Base-by-base conservation (phyloP, 2,329 filamentous ascomycete species). In the Cercospora sp. region DNA sequence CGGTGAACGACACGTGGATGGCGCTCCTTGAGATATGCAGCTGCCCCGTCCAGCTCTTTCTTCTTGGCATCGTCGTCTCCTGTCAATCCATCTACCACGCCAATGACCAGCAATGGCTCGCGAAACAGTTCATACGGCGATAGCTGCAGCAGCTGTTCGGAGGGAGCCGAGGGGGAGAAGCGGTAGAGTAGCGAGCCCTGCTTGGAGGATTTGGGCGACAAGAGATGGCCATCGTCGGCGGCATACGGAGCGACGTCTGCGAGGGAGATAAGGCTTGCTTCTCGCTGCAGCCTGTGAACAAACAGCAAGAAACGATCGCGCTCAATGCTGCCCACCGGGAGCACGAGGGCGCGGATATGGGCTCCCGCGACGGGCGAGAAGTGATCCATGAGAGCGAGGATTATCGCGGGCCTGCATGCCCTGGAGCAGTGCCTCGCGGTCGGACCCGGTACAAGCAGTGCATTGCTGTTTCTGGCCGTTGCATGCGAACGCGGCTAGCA, bases 121-220 rank as follows among this genome's bases (percentile, higher is more conserved):
- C 94, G 88, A 79, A 92, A 97, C 53, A 94, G 84, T 78, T 99
- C 95, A 82, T 97, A 97, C 0, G 95, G 94, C 42, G 91, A 91
- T 48, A 97, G 82, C 20, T 92, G 87, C 53, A 92, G 84, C 77
- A 97, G 92, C 33, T 92, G 92, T 33, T 89, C 86, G n/a, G 91
- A 89, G 26, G 93, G 91, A 65, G 91, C 84, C 75, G 93, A 90
- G 69, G 91, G 93, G 67, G 91, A 89, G 70, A 97, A 86, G 78
- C 97, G 91, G 84, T 95, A 97, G 75, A 97, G 86, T 69, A 98
- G 90, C 75, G 90, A 89, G 69, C 94, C 94, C 73, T 89, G 87
- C 10, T 93, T 93, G 79, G 95, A 97, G 13, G 91, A 92, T 75
- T 95, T 83, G 48, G 94, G 94, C 67, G 93, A 97, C 81, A 98